These are phyloP conservation scores for Francoa sonchifolia DNA, from an alignment of 441 rosid genomes.

Conservation along the genomic window DNA sequence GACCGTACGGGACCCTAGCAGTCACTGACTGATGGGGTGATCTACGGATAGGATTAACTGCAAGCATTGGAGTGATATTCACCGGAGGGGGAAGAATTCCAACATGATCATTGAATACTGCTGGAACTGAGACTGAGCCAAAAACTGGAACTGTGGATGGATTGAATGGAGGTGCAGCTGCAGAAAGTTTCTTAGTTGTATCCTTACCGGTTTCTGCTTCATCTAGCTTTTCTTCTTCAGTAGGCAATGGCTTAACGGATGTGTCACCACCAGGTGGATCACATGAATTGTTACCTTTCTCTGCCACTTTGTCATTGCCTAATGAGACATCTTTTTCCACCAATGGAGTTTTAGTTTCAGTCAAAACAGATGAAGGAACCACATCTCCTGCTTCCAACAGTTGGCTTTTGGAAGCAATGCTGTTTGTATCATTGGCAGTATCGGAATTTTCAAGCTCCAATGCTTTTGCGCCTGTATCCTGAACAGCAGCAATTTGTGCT, in stretches of 20 bases:
- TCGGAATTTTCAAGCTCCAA: constrained; percentile 19
- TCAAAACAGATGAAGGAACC: constrained; percentile 15
- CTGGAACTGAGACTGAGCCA: constrained; percentile 33
- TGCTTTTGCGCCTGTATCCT: constrained; percentile 15
- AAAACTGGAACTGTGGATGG: constrained; percentile 54
- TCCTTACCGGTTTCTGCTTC: constrained; percentile 44
- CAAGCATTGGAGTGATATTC: constrained; percentile 59
- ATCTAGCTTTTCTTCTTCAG: constrained; percentile 40
- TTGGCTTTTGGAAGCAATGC: constrained; percentile 13
- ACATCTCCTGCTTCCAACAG: constrained; percentile 16
- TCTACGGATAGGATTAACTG: constrained; percentile 59
- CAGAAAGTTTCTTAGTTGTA: constrained; percentile 59
- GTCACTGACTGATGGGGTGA: constrained; percentile 75
- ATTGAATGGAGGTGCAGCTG: constrained; percentile 69
- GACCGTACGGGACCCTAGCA: constrained; percentile 72
- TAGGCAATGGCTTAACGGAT: constrained; percentile 21
- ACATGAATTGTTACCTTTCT: constrained; percentile 22
- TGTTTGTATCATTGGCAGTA: constrained; percentile 20
- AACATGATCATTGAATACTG: constrained; percentile 53
- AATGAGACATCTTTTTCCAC: constrained; percentile 23
- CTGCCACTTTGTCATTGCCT: constrained; percentile 18
- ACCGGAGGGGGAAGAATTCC: constrained; percentile 69
- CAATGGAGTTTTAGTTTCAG: constrained; percentile 13
- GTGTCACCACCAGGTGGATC: constrained; percentile 24
- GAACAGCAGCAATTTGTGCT: constrained; percentile 16